Evolutionary conservation across 2,329 filamentous ascomycete species (phyloP).

Genomic region (Arachnomyces sp.): DNA sequence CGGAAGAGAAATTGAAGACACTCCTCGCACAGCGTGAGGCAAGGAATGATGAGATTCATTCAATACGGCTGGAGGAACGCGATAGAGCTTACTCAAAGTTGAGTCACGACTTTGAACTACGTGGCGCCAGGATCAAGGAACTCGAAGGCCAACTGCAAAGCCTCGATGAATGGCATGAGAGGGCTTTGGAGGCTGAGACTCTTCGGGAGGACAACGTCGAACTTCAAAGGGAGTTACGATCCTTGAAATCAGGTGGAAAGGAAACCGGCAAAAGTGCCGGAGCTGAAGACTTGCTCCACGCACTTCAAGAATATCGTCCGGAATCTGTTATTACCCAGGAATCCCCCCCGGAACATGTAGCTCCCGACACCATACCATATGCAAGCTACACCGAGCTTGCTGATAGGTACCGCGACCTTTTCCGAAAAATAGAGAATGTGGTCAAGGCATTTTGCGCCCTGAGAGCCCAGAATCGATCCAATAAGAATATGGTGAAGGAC

Average conservation of each 20-base stretch:
- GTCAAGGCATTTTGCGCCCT: constrained; percentile 21
- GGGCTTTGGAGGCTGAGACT: constrained; percentile 5
- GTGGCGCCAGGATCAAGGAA: constrained; percentile 16
- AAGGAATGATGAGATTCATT: no score
- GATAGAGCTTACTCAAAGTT: constrained; percentile 14
- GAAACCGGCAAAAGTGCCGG: not conserved
- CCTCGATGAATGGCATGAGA: constrained; percentile 12
- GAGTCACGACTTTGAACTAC: constrained; percentile 16
- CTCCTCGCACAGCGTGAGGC: no score
- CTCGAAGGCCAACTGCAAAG: constrained; percentile 17
- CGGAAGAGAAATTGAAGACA: constrained; percentile 1
- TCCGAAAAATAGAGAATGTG: constrained; percentile 22
- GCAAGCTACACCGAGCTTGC: constrained; percentile 16
- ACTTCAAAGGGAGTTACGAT: not conserved
- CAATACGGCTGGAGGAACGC: no score
- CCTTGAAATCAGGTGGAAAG: not conserved
- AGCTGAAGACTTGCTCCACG: constrained; percentile 1
- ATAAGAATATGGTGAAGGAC: constrained; percentile 10
- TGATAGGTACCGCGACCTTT: constrained; percentile 26
- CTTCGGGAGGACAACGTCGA: constrained; percentile 4
- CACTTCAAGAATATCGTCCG: constrained; percentile 1
- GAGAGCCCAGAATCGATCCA: constrained; percentile 7
- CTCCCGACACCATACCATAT: constrained; percentile 7
- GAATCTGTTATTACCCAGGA: constrained; percentile 2
- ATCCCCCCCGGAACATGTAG: constrained; percentile 1